Percentiles rank a stretch among this genome's conserved stretches.
Evolutionary conservation across 495 filamentous ascomycete species (phyloP).

Genomic region (Elaphomyces granulatus): DNA sequence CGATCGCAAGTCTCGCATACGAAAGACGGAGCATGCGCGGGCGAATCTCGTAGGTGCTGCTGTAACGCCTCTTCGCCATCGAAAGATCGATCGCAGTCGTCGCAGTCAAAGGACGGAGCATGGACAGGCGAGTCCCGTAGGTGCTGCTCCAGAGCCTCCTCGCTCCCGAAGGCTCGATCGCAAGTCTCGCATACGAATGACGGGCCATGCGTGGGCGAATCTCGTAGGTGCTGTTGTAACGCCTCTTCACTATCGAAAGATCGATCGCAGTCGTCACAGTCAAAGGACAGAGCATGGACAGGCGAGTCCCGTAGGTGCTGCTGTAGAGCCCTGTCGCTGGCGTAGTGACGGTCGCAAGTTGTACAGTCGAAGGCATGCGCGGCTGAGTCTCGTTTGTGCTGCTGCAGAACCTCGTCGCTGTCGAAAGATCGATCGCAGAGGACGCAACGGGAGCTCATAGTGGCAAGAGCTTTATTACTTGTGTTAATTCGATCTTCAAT

Average conservation of each 20-base stretch:
- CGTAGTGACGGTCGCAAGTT: constrained; percentile 5
- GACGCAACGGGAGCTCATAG: too few species aligned
- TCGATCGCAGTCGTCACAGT: too few species aligned
- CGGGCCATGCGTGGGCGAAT: too few species aligned
- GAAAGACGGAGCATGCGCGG: not conserved
- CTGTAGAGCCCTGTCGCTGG: constrained; percentile 6
- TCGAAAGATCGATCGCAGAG: constrained; percentile 3
- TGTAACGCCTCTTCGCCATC: constrained; percentile 4
- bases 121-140: not conserved
- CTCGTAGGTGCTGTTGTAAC: too few species aligned
- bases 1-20: constrained; percentile 7
- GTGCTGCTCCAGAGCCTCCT: constrained; percentile 3
- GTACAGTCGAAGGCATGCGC: constrained; percentile 1
- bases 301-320: too few species aligned
- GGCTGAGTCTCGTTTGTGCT: not conserved
- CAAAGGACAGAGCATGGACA: too few species aligned
- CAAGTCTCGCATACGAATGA: constrained; percentile 3
- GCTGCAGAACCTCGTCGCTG: constrained; percentile 4
- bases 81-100: constrained; percentile 3
- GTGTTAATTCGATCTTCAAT: too few species aligned
- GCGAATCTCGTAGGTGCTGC: not conserved
- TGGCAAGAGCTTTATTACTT: too few species aligned
- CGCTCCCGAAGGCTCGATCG: constrained; percentile 3
- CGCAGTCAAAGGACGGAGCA: not conserved
- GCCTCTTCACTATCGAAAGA: too few species aligned